Base-by-base conservation (phyloP, 352 stramenopile genomes). In the Ophiocytium majus region DNA sequence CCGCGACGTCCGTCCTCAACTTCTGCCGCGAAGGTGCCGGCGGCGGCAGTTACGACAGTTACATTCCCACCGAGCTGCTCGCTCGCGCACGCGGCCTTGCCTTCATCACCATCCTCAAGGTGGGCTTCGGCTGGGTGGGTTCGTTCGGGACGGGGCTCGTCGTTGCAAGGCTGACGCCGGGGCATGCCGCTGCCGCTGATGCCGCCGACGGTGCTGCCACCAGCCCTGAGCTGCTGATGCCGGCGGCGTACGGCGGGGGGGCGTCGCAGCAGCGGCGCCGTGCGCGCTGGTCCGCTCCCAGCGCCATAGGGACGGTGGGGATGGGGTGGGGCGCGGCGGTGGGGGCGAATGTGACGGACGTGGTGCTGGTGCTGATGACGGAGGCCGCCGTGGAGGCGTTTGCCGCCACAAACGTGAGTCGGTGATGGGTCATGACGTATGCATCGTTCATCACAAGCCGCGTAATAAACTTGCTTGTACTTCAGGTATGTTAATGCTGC, bases 331-430 rank as follows among this genome's bases (percentile, higher is more conserved):
- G 95, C 0, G 92, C 94, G n/a, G 92, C 97, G 86, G 92, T 97
- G 50, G 43, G 43, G 43, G 43, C 43, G 5, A 57, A 57, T 83
- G 90, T 98, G 33, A 97, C 95, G 37, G 94, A 98, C 87, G 94
- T 97, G 82, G 91, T 98, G 37, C 94, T 98, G 83, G 93, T 98
- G 64, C 92, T 98, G 78, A 97, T 97, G 90, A 96, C 94, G 1
- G 63, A 92, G 50, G 75, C 83, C 66, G 91, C 90, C 28, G 81
- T 93, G 36, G 86, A 93, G 43, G 90, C 94, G 81, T 96, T 95
- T 87, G 88, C 88, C 83, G 81, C 86, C 33, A 90, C 43, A 5
- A 57, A 57, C 14, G 43, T 57, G 43, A 57, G 43, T 5, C 5
- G 43, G 43, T n/a, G n/a, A n/a, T n/a, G n/a, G n/a, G n/a, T n/a